Evolutionary conservation across 2,329 filamentous ascomycete genomes (phyloP), one percentile per base, ranked within the genome.

Genomic region (Rhynchosporium secalis): DNA sequence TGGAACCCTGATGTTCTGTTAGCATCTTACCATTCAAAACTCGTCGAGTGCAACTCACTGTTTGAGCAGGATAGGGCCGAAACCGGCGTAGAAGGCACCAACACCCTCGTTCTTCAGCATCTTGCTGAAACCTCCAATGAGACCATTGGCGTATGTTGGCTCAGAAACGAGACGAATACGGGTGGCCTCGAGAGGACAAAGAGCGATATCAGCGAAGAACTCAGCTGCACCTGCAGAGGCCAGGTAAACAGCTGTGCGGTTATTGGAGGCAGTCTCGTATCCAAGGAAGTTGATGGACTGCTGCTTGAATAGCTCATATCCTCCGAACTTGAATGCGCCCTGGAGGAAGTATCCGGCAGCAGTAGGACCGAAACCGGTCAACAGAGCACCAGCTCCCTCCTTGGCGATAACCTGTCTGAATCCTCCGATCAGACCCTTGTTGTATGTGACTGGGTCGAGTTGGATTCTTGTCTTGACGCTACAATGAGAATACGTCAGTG

Each of bases 401-500:
- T 86, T 90, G 73, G 84, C 80, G 77, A 96, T 84, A 78, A 96
- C 90, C 81, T 95, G 89, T 74, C 85, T 85, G 88, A 96, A 93
- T 73, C 90, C 90, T 76, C 91, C 90, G 78, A 96, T 83, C 78
- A 96, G 82, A 76, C 92, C 92, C 74, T 83, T 85, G 88, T 96
- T 96, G 85, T 95, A 96, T 79, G 89, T 94, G 72, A 77, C 82
- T 71, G 92, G 91, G 80, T 96, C 92, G 77, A 96, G 90, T 84
- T 96, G 92, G 79, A 96, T 96, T 80, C 91, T 87, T 74, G 92
- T 96, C 88, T 96, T 96, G 85, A 96, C 91, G 80, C 91, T 96
- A 76, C 69, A 70, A 3, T 47, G 55, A 60, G 31, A 54, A 60
- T 47, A 62, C 61, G 67, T 73, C 61, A 75, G 72, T 48, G 36